phyloP scores from a whole-genome alignment of 371 early-diverging fungal genomes.

The Mucor lusitanicus region DNA sequence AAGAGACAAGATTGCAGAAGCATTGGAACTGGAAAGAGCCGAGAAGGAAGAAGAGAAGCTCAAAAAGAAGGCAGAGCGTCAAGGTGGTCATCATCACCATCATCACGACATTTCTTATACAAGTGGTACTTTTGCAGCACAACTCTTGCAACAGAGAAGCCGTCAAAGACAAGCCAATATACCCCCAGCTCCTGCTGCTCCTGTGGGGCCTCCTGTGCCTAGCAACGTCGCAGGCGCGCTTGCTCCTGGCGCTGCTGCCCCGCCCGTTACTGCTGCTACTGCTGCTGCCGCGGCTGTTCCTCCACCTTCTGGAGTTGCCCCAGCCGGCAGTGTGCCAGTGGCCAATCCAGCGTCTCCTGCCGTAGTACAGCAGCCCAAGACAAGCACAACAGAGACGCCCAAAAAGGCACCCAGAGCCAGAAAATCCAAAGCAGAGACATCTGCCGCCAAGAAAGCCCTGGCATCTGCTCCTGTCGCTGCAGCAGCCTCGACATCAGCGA shows the following conservation, averaged over 20 bases:
- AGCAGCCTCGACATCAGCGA: neutral
- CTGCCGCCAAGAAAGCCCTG: neutral
- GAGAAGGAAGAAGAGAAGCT: conserved; percentile 20
- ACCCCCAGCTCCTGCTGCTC: neutral
- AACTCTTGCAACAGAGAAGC: conserved; percentile 18
- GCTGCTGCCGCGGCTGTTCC: neutral
- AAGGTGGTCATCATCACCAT: neutral
- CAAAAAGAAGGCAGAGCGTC: conserved; percentile 1
- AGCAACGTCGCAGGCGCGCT: neutral
- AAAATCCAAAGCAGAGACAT: neutral
- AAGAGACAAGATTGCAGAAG: conserved; percentile 17
- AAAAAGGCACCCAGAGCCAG: conserved; percentile 1
- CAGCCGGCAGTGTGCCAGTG: neutral
- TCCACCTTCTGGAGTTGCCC: neutral
- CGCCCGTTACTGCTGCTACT: neutral
- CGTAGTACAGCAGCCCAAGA: neutral
- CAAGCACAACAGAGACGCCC: neutral
- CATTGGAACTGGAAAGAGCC: conserved; percentile 19
- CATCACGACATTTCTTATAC: neutral
- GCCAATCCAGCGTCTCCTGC: neutral
- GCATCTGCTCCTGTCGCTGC: neutral
- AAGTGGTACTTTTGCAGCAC: conserved; percentile 8
- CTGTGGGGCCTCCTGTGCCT: too few species aligned
- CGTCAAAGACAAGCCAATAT: neutral
- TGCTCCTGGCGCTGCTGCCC: neutral